Conservation (phyloP, 1,139 yeast species). For the Saccharomycopsis phalli region DNA sequence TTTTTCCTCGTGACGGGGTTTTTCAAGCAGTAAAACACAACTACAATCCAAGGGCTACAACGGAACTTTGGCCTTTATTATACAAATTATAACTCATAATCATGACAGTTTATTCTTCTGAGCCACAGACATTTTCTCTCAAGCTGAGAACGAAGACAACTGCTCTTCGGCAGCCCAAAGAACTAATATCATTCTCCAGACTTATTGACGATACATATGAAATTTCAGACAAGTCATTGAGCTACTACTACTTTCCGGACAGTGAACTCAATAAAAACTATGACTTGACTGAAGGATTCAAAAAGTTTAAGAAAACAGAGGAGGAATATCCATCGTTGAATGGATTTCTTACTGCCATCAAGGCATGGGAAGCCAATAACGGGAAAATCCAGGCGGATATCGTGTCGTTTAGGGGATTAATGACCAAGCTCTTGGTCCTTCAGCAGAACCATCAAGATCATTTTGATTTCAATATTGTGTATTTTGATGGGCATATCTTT, state of each 20-base stretch:
- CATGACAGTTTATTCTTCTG: too few species aligned
- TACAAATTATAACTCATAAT: too few species aligned
- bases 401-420: slow-evolving; percentile 75
- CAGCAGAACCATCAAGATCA: slow-evolving; percentile 50
- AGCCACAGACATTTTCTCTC: slow-evolving; percentile 29
- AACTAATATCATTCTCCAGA: slow-evolving; percentile 51
- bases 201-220: slow-evolving; percentile 32
- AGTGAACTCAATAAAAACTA: slow-evolving; percentile 42
- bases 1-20: background rate
- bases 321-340: slow-evolving; percentile 41
- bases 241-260: slow-evolving; percentile 75
- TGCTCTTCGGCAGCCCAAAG: slow-evolving; percentile 66
- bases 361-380: slow-evolving; percentile 41
- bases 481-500: slow-evolving; percentile 80
- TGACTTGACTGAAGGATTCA: slow-evolving; percentile 59
- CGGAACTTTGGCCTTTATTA: slow-evolving; percentile 1
- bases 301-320: slow-evolving; percentile 47
- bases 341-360: slow-evolving; percentile 48
- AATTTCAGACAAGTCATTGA: slow-evolving; percentile 37
- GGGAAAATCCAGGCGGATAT: slow-evolving; percentile 53
- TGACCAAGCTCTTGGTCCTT: slow-evolving; percentile 57
- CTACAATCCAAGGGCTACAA: background rate
- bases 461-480: slow-evolving; percentile 52
- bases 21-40: background rate
- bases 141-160: slow-evolving; percentile 43